Conservation (phyloP, 345 rosid species). For the Kandelia obovata region DNA sequence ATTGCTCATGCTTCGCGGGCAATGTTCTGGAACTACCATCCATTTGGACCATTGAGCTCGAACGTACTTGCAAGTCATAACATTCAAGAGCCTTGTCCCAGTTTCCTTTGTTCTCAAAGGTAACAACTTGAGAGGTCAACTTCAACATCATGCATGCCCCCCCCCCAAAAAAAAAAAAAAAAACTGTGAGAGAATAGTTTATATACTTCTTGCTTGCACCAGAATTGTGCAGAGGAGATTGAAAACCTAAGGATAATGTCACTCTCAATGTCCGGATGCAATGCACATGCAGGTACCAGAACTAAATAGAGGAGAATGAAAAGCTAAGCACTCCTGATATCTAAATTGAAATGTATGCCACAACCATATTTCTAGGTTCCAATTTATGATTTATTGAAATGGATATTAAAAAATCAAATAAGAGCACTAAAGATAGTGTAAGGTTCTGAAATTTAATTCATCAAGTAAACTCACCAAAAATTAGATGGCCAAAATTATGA, state of each 20-base stretch:
- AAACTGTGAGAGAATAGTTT: slow-evolving; percentile 10
- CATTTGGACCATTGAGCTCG: slow-evolving; percentile 40
- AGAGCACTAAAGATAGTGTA: no score
- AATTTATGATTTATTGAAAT: background rate
- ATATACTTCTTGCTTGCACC: background rate
- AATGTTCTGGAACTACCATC: slow-evolving; percentile 35
- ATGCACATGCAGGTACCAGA: no score
- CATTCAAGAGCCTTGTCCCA: slow-evolving; percentile 96
- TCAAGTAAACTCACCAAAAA: background rate
- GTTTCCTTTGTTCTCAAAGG: slow-evolving; percentile 94
- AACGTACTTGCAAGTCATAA: slow-evolving; percentile 85
- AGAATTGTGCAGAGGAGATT: background rate
- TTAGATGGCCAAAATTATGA: background rate
- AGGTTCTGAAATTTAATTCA: background rate
- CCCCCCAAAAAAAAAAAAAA: background rate
- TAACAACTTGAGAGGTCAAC: slow-evolving; percentile 85
- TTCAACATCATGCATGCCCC: slow-evolving; percentile 18
- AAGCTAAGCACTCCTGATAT: background rate
- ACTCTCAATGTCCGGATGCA: background rate
- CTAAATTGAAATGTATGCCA: background rate
- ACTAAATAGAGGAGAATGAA: no score
- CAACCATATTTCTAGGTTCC: background rate
- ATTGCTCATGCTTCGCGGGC: slow-evolving; percentile 31
- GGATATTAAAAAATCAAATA: no score
- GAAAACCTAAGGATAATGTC: background rate